Base-by-base conservation (phyloP, 2,329 filamentous ascomycete species). In the Colletotrichum orchidophilum region DNA sequence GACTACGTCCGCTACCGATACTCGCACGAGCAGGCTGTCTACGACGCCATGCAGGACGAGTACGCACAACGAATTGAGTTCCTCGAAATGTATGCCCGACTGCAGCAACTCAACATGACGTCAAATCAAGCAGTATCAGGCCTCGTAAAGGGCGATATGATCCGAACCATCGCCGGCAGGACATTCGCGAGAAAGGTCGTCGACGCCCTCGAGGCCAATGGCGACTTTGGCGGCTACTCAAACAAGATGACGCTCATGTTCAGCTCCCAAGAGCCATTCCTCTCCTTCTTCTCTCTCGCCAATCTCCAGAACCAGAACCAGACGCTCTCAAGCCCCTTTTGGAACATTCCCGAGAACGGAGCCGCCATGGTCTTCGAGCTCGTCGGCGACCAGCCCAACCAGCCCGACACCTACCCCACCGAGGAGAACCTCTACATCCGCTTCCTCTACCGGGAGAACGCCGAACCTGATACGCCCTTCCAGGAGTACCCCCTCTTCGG, bases 311-410 rank as follows among this genome's bases (percentile, higher is more conserved):
- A 83, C 59, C 76, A 79, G 0, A 78, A 89, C 62, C 90, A 91
- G 77, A 85, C 82, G n/a, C 84, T 87, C 4, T 83, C 77, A 55
- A 77, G 70, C 35, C 78, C 73, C 74, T 80, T 81, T 63, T 77
- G 77, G 3, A 73, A 70, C 2, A 70, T 90, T 15, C 91, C 93
- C 0, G 87, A 91, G 74, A 94, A 94, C 46, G 94, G 94, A 0
- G 91, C 91, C 1, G 87, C 89, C 50, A 92, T 97, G 87, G 84
- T 88, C 0, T 95, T 96, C 77, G 95, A 97, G 82, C 79, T 91
- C 21, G 79, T 84, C 39, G 79, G 80, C 12, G 73, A 79, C 18
- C 68, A 79, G 69, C 53, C 70, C 63, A 63, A 74, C 50, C 73
- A 74, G 29, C 27, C 70, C 70, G 69, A 76, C 2, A 29, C 54